Evolutionary conservation across 371 early-diverging fungal species (phyloP).

Genomic region (Mucor sp.): DNA sequence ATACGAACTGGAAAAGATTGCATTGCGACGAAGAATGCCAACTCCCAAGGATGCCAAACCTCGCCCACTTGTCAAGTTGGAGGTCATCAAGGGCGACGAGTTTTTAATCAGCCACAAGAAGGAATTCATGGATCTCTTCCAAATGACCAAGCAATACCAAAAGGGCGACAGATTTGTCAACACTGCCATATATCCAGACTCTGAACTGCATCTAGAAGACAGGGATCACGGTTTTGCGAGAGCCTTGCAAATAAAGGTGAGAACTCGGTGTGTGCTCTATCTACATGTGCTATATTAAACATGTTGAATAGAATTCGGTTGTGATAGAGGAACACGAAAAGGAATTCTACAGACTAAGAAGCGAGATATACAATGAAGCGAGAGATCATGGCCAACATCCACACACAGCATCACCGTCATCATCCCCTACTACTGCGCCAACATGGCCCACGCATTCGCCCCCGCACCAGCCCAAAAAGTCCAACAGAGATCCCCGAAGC

Average conservation of each 20-base stretch:
- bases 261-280: neutral
- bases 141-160: neutral
- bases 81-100: neutral
- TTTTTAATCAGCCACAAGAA: neutral
- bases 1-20: neutral
- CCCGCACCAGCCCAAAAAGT: neutral
- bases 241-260: neutral
- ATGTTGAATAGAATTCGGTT: neutral
- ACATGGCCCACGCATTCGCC: neutral
- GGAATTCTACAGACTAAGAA: neutral
- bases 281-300: neutral
- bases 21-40: neutral
- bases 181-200: neutral
- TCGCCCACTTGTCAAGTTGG: neutral
- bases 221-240: neutral
- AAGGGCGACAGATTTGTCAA: neutral
- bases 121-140: slow-evolving; percentile 1
- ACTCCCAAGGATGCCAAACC: neutral
- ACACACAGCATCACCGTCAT: neutral
- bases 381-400: neutral
- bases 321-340: neutral
- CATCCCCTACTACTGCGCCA: neutral
- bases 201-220: neutral
- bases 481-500: neutral
- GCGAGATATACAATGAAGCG: neutral